phyloP scores from a whole-genome alignment of 169 alveolate species.

The Plasmodium falciparum region DNA sequence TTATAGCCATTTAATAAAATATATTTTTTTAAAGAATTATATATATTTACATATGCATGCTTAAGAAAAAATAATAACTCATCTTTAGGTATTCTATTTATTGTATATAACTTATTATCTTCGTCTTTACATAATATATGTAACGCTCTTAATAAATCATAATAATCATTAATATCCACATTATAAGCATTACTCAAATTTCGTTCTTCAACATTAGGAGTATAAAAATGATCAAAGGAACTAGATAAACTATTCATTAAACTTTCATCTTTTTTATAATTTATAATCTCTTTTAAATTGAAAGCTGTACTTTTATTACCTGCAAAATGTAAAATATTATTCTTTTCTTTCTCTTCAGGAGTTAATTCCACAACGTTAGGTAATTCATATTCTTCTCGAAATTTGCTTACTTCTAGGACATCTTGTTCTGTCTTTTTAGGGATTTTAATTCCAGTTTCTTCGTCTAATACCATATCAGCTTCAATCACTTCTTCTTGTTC shows the following conservation, averaged over 20 bases:
- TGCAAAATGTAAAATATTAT: slow-evolving; percentile 1
- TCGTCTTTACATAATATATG: slow-evolving; percentile 36
- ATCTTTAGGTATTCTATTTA: slow-evolving; percentile 37
- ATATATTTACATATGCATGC: slow-evolving; percentile 30
- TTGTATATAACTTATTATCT: slow-evolving; percentile 31
- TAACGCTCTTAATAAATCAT: slow-evolving; percentile 27
- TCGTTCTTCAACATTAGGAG: neutral
- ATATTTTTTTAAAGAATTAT: slow-evolving; percentile 32
- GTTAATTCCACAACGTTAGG: slow-evolving; percentile 11
- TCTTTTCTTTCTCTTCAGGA: slow-evolving; percentile 27
- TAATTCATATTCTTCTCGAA: neutral
- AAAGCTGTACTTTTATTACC: slow-evolving; percentile 11
- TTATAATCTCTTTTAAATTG: slow-evolving; percentile 14
- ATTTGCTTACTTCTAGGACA: neutral
- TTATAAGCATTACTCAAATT: slow-evolving; percentile 3
- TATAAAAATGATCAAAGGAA: slow-evolving; percentile 25
- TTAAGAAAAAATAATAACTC: slow-evolving; percentile 36
- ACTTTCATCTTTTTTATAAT: slow-evolving; percentile 16
- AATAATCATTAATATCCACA: slow-evolving; percentile 17
- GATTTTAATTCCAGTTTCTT: slow-evolving; percentile 46
- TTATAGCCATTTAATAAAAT: slow-evolving; percentile 22
- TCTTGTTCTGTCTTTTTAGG: neutral
- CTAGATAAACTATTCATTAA: slow-evolving; percentile 5
- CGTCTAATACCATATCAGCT: slow-evolving; percentile 5
- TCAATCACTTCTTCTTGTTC: neutral